Evolutionary conservation across 306 rosid species (phyloP).

Genomic region (Echinosophora koreensis): DNA sequence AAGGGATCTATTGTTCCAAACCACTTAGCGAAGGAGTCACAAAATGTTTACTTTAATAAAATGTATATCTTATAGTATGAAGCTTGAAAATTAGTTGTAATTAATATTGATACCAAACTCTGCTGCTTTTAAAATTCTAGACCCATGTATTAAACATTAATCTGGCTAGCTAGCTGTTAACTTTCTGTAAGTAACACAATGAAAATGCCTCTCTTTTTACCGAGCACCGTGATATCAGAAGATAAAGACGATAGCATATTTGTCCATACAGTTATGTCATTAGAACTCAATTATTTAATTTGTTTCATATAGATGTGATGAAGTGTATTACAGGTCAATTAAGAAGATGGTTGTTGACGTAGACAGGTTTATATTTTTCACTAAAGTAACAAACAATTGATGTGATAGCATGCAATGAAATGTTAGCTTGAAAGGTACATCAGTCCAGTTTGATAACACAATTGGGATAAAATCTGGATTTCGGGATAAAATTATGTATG

Average conservation of each 20-base stretch:
- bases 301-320: neutral
- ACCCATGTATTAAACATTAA: neutral
- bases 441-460: neutral
- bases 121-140: neutral
- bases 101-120: neutral
- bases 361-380: neutral
- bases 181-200: neutral
- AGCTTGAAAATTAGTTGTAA: neutral
- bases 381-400: neutral
- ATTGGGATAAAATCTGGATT: neutral
- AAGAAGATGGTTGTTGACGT: constrained; percentile 1
- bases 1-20: neutral
- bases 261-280: neutral
- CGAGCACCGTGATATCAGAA: neutral
- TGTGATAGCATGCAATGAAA: neutral
- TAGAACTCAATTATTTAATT: neutral
- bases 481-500: neutral
- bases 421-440: constrained; percentile 14
- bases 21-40: constrained; percentile 1
- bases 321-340: neutral
- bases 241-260: neutral
- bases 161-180: neutral
- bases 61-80: neutral
- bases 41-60: neutral
- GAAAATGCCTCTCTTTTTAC: neutral